phyloP scores from a whole-genome alignment of 768 basidiomycete genomes.

The Leccinum barrowsii region DNA sequence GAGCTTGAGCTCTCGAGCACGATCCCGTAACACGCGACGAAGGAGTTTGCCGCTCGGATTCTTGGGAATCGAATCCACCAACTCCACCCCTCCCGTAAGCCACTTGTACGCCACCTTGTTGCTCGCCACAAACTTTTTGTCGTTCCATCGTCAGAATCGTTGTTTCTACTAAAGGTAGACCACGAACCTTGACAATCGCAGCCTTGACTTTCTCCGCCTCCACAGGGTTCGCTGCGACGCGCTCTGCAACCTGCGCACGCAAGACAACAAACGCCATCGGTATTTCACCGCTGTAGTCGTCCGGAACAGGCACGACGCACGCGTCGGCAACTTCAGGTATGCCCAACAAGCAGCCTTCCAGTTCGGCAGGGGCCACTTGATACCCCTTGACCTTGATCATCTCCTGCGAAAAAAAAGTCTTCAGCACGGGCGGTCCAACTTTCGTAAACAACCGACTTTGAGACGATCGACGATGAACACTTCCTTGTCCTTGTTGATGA shows the following conservation, averaged over 20 bases:
- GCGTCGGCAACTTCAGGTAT: conserved; percentile 57
- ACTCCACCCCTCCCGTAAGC: conserved; percentile 56
- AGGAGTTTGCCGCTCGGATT: conserved; percentile 62
- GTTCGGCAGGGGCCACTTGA: conserved; percentile 72
- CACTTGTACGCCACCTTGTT: conserved; percentile 58
- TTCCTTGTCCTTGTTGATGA: conserved; percentile 50
- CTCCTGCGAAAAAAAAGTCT: conserved; percentile 39
- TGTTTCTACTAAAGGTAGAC: background rate
- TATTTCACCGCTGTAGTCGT: conserved; percentile 71
- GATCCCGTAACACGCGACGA: conserved; percentile 50
- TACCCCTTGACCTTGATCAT: conserved; percentile 68
- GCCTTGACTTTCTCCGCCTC: conserved; percentile 37
- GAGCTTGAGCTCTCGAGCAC: conserved; percentile 36
- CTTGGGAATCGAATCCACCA: conserved; percentile 53
- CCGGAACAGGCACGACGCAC: conserved; percentile 63
- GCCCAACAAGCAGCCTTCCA: conserved; percentile 62
- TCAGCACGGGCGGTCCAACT: background rate
- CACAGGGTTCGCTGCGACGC: conserved; percentile 28
- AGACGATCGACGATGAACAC: conserved; percentile 61
- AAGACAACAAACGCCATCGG: conserved; percentile 68
- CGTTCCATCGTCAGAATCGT: background rate
- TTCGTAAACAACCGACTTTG: conserved; percentile 39
- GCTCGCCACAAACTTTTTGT: conserved; percentile 46
- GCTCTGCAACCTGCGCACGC: conserved; percentile 36
- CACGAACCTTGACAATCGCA: conserved; percentile 46